phyloP scores from a whole-genome alignment of 495 filamentous ascomycete species.

The Aspergillus cavernicola region DNA sequence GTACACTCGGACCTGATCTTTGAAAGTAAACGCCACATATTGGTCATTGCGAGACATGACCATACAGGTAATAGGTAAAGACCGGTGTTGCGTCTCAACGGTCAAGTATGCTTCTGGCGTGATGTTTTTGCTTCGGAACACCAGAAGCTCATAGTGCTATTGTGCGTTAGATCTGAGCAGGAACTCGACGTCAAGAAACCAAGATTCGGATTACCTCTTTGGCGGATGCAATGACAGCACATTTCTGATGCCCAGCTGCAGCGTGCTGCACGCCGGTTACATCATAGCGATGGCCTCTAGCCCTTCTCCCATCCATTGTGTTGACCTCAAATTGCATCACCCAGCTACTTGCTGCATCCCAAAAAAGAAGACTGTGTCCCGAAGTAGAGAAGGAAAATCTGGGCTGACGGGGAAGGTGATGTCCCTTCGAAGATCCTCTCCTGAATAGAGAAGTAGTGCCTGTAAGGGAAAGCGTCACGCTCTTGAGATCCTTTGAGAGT shows the following conservation, averaged over 20 bases:
- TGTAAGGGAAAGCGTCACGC: conserved; percentile 16
- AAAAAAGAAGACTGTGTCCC: conserved; percentile 21
- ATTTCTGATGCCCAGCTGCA: conserved; percentile 21
- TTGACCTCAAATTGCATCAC: conserved; percentile 20
- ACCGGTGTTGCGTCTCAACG: conserved; percentile 16
- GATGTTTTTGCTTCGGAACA: conserved; percentile 14
- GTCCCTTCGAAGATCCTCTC: conserved; percentile 13
- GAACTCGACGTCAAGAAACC: not conserved
- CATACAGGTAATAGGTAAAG: conserved; percentile 18
- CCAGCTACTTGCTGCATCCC: conserved; percentile 22
- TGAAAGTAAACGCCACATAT: conserved; percentile 24
- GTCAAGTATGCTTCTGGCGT: conserved; percentile 16
- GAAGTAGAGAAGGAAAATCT: conserved; percentile 22
- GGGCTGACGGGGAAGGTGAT: conserved; percentile 16
- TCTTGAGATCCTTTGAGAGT: conserved; percentile 21
- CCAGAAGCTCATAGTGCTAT: conserved; percentile 25
- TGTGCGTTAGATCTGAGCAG: not conserved
- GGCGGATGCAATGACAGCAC: conserved; percentile 21
- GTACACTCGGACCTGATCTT: conserved; percentile 22
- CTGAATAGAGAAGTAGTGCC: conserved; percentile 17
- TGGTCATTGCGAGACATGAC: conserved; percentile 26
- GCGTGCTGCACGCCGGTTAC: conserved; percentile 22
- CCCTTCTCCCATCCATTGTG: conserved; percentile 9
- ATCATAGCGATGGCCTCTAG: conserved; percentile 19
- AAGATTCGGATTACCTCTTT: conserved; percentile 16